Evolutionary conservation across 1,139 yeast genomes (phyloP).

Genomic region (Geotrichum bryndzae): DNA sequence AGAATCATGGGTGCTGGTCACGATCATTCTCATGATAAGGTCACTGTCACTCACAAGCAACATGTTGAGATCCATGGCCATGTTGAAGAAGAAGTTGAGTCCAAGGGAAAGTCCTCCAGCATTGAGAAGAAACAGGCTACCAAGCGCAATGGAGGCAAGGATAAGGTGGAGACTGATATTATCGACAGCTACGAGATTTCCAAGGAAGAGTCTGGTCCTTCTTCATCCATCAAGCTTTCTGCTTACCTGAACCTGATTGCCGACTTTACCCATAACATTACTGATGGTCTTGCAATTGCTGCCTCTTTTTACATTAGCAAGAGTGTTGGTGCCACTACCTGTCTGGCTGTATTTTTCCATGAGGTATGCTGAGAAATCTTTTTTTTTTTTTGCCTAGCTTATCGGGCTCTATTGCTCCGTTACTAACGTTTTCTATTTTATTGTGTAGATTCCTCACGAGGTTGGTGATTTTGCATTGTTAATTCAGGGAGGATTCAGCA

Average conservation of each 20-base stretch:
- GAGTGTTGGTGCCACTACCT: slow-evolving; percentile 55
- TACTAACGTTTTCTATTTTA: slow-evolving; percentile 1
- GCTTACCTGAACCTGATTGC: slow-evolving; percentile 59
- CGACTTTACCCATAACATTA: slow-evolving; percentile 61
- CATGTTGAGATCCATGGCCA: slow-evolving; percentile 18
- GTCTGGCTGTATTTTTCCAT: slow-evolving; percentile 61
- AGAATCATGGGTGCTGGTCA: slow-evolving; percentile 44
- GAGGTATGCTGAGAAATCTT: slow-evolving; percentile 26
- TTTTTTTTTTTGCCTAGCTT: not conserved
- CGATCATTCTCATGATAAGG: slow-evolving; percentile 32
- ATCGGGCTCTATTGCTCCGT: not conserved
- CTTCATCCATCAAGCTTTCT: slow-evolving; percentile 37
- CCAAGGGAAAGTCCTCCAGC: slow-evolving; percentile 8
- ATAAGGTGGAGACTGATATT: slow-evolving; percentile 12
- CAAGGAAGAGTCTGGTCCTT: slow-evolving; percentile 9
- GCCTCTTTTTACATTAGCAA: slow-evolving; percentile 56
- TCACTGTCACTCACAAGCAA: slow-evolving; percentile 37
- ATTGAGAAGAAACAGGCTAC: slow-evolving; percentile 24
- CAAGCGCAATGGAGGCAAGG: slow-evolving; percentile 20
- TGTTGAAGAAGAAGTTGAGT: slow-evolving; percentile 21
- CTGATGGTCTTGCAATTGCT: slow-evolving; percentile 65
- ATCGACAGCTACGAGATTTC: slow-evolving; percentile 15
- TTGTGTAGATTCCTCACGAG: slow-evolving; percentile 56
- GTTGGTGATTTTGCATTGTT: slow-evolving; percentile 67
- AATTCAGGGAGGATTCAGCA: slow-evolving; percentile 58